Base-by-base conservation (phyloP, 1,284 basidiomycete genomes). In the Schizophyllum amplum region DNA sequence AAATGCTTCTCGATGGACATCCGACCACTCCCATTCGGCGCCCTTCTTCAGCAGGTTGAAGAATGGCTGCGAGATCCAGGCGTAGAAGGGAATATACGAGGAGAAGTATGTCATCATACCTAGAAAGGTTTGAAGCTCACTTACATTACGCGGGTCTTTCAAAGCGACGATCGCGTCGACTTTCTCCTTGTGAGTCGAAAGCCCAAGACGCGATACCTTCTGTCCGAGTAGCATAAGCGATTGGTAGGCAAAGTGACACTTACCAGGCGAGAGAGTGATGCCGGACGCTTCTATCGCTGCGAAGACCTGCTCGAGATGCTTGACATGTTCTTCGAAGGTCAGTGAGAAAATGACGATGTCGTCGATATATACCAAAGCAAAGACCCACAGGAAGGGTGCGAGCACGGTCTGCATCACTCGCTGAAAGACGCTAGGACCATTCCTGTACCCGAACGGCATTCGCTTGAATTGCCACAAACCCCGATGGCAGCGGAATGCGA, bases 191-290 rank as follows among this genome's bases (percentile, higher is more conserved):
- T 63, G 63, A 65, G 1, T 59, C 1, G 55, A 57, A 4, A 59
- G 48, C 4, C 58, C 58, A 9, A 59, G 55, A 1, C 58, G 52
- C 3, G 58, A 59, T 0, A 74, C 71, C 54, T 71, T 72, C 54
- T 75, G 72, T 1, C 71, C 71, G 13, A 74, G 61, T 3, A 74
- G 59, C 0, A 71, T 51, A 1, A 75, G 53, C 0, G 71, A 74
- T 25, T 64, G 60, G 54, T 69, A 75, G 0, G 54, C 66, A 1
- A 75, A 56, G 57, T 71, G 67, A 56, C 71, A 74, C 57, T 75
- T 75, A 0, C 49, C 13, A 0, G 71, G 72, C 0, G 71, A 70
- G 0, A 74, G 59, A 2, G 73, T 75, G 24, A 75, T 61, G 21
- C 67, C 66, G 0, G 71, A 60, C 0, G 59, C 24, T 0, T 49